Conservation (phyloP, 371 early-diverging fungal species). For the Rhizomucor pusillus region DNA sequence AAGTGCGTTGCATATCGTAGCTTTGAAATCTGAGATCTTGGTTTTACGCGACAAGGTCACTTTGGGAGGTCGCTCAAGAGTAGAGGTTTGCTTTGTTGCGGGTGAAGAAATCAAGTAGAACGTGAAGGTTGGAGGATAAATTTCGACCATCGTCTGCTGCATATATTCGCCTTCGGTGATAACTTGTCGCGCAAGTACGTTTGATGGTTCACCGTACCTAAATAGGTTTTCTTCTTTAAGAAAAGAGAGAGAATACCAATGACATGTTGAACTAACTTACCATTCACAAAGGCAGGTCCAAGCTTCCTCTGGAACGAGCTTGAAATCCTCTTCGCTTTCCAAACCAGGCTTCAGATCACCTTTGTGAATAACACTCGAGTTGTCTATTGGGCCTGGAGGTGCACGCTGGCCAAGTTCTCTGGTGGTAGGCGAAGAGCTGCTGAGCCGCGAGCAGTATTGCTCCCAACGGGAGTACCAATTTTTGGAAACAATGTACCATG, state of each 20-base stretch:
- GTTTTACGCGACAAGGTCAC: slow-evolving; percentile 14
- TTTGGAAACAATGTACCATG: slow-evolving; percentile 18
- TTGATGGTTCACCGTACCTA: slow-evolving; percentile 11
- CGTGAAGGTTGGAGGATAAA: slow-evolving; percentile 15
- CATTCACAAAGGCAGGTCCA: slow-evolving; percentile 14
- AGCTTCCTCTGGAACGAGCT: slow-evolving; percentile 17
- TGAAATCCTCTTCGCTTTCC: slow-evolving; percentile 8
- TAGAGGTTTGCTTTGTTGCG: neutral
- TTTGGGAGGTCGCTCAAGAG: slow-evolving; percentile 8
- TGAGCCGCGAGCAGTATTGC: slow-evolving; percentile 12
- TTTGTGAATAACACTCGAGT: slow-evolving; percentile 3
- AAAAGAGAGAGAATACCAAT: neutral
- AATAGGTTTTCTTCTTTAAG: neutral
- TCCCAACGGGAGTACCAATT: slow-evolving; percentile 15
- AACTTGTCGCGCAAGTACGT: slow-evolving; percentile 5
- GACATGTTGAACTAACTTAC: slow-evolving; percentile 3
- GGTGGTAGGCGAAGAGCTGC: slow-evolving; percentile 5
- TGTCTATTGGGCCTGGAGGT: slow-evolving; percentile 19
- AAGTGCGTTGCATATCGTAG: slow-evolving; percentile 10
- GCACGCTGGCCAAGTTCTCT: slow-evolving; percentile 9
- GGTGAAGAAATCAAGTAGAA: slow-evolving; percentile 1
- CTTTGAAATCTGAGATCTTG: slow-evolving; percentile 5
- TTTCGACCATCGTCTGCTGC: slow-evolving; percentile 2
- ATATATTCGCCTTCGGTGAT: slow-evolving; percentile 11
- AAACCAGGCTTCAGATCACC: slow-evolving; percentile 9